Evolutionary conservation across 139 green algal species (phyloP).

Genomic region (Closterium sp.): DNA sequence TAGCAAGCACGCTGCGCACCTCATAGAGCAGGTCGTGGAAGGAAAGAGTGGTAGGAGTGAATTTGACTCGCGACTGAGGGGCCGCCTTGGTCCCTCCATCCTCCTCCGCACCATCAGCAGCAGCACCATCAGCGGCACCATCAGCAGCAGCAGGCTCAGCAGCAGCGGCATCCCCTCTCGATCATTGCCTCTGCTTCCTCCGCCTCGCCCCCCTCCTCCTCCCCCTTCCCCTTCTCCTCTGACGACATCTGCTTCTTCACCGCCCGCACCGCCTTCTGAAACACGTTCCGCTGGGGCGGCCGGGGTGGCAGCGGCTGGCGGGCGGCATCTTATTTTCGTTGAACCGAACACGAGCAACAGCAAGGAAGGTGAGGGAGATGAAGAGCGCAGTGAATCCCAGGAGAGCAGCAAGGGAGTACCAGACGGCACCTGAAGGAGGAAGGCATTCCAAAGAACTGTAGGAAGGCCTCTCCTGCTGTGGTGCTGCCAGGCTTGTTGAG

Average conservation of each 20-base stretch:
- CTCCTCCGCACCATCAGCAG: not conserved
- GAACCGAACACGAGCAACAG: not conserved
- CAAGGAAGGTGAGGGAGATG: slow-evolving; percentile 28
- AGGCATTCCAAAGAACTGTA: not conserved
- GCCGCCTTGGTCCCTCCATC: not conserved
- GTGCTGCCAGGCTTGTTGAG: not conserved
- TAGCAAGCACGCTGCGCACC: not conserved
- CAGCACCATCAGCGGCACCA: too few species aligned
- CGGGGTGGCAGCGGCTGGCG: not conserved
- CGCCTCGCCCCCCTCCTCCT: slow-evolving; percentile 3
- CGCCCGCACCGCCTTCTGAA: not conserved
- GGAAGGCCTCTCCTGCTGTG: not conserved
- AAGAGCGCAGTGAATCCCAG: slow-evolving; percentile 18
- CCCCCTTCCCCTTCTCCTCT: not conserved
- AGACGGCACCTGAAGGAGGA: slow-evolving; percentile 4
- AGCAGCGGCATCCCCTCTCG: not conserved
- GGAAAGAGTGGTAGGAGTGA: slow-evolving; percentile 11
- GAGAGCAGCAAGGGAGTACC: not conserved
- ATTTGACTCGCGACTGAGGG: not conserved
- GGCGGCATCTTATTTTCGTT: slow-evolving; percentile 1
- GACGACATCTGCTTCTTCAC: not conserved
- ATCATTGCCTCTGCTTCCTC: slow-evolving; percentile 6
- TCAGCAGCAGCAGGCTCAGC: not conserved
- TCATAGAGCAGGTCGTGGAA: slow-evolving; percentile 35
- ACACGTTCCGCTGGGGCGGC: not conserved